A percentile compares a stretch with the other conserved stretches of the same genome.
These are phyloP conservation scores for Auricularia sp. DNA, from an alignment of 768 basidiomycete species.

Conservation along the genomic window DNA sequence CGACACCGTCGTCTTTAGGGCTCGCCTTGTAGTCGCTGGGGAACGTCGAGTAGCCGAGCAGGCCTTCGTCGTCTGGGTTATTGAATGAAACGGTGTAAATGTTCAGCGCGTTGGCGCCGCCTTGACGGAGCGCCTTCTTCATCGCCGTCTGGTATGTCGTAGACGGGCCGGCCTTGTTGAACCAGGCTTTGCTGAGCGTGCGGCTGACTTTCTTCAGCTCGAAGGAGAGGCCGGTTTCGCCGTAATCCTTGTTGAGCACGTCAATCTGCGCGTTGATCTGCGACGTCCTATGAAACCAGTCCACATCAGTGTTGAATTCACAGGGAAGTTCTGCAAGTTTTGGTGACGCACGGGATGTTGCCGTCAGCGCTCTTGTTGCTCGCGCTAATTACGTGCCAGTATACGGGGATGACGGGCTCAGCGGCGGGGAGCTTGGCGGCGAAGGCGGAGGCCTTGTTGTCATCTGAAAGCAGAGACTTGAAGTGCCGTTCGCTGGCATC, in stretches of 20 bases:
- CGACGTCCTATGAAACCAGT: background rate
- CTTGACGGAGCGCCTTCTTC: constrained; percentile 37
- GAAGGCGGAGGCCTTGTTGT: too few species aligned
- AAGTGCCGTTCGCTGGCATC: background rate
- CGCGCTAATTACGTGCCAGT: background rate
- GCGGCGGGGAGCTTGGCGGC: too few species aligned
- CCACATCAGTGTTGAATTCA: too few species aligned
- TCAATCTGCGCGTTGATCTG: constrained; percentile 32
- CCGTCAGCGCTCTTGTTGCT: background rate
- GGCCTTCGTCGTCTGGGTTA: background rate
- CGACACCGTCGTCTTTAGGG: background rate
- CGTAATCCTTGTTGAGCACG: constrained; percentile 34
- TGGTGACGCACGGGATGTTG: background rate
- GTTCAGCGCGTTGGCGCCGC: constrained; percentile 33
- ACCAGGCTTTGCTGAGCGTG: constrained; percentile 39
- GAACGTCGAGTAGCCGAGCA: background rate
- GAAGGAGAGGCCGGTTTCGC: constrained; percentile 29
- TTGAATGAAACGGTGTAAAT: constrained; percentile 29
- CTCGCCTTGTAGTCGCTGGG: background rate
- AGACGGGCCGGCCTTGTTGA: constrained; percentile 32
- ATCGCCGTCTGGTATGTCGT: constrained; percentile 32
- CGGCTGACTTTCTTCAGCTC: constrained; percentile 31
- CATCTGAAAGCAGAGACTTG: background rate
- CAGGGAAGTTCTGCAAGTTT: too few species aligned
- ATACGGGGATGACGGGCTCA: background rate